Base-by-base conservation (phyloP, 805 yeast species). In the Saccharomycopsis schoenii region DNA sequence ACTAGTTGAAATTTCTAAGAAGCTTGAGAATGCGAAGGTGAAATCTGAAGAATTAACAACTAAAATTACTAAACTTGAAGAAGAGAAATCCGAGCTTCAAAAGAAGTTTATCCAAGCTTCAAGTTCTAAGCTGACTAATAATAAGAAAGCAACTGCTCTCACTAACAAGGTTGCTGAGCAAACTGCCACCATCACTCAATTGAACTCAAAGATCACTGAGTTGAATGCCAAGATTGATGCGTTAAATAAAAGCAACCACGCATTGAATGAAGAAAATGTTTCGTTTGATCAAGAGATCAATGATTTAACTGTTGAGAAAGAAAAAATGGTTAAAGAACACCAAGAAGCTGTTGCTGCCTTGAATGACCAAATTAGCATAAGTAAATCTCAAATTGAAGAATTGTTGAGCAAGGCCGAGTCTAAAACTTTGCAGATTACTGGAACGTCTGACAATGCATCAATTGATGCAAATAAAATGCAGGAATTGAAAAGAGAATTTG, bases 161-260 rank as follows among this genome's bases (percentile, higher is more conserved):
- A 58, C 47, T 34, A 40, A 21, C 9, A 57, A 58, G 40, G 19
- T 62, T 11, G 15, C 60, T 17, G 62, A 62, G 15, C 19, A 47
- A 21, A 40, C 36, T 9, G 15, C 24, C 21, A 37, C 4, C 51
- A 61, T 57, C 14, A 40, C 34, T 14, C 40, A 21, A 29, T 55
- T 61, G 36, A 56, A 62, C 4, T 10, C 50, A 10, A 42, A 59
- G 39, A 54, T 58, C 17, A 52, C 12, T 36, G 59, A 55, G 4
- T 56, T 60, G 24, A 59, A 42, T 24, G 54, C 60, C 37, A 19
- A 61, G 61, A 66, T 64, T 67, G 68, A 64, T 71, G 67, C 76
- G 76, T 1, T 71, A 72, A 67, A 75, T 75, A 56, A 70, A 71
- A 41, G 68, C 70, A 58, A 68, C 68, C 8, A 74, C 41, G 74